These are phyloP conservation scores for Eustoma russellianum DNA, from an alignment of 257 asterid genomes.

Conservation along the genomic window DNA sequence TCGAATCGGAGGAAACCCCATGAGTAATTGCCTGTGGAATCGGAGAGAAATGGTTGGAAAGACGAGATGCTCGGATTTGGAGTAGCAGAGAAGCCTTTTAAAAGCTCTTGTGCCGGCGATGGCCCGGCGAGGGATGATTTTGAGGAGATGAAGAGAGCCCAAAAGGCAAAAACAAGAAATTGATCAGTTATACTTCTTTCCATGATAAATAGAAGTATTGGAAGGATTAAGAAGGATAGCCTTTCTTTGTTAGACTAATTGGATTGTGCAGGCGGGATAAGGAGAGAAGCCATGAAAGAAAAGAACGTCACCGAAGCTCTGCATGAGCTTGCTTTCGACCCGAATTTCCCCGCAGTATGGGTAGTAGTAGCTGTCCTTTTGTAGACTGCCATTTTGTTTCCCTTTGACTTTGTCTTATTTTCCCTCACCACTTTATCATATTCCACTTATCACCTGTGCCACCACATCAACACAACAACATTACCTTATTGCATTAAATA, in stretches of 20 bases:
- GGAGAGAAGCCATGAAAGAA: conserved; percentile 11
- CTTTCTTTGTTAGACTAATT: neutral
- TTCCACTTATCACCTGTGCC: neutral
- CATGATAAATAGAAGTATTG: neutral
- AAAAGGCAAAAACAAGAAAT: neutral
- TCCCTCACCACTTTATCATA: neutral
- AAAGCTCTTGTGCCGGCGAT: conserved; percentile 26
- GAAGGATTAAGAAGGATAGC: neutral
- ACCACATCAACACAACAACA: neutral
- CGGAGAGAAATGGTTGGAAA: conserved; percentile 58
- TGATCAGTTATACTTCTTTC: conserved; percentile 2
- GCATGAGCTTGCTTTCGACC: conserved; percentile 4
- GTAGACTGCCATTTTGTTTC: too few species aligned
- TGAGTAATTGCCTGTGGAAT: conserved; percentile 59
- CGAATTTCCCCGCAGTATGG: neutral
- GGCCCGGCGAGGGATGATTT: conserved; percentile 15
- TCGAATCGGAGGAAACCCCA: conserved; percentile 66
- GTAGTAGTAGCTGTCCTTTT: neutral
- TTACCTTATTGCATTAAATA: neutral
- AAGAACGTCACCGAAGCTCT: conserved; percentile 5
- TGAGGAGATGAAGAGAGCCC: neutral
- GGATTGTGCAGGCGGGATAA: too few species aligned
- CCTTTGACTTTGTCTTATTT: too few species aligned
- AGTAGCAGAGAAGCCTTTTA: conserved; percentile 44
- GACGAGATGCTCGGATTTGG: conserved; percentile 36